Evolutionary conservation across 1,139 yeast genomes (phyloP).

Genomic region (Geotrichum bryndzae): DNA sequence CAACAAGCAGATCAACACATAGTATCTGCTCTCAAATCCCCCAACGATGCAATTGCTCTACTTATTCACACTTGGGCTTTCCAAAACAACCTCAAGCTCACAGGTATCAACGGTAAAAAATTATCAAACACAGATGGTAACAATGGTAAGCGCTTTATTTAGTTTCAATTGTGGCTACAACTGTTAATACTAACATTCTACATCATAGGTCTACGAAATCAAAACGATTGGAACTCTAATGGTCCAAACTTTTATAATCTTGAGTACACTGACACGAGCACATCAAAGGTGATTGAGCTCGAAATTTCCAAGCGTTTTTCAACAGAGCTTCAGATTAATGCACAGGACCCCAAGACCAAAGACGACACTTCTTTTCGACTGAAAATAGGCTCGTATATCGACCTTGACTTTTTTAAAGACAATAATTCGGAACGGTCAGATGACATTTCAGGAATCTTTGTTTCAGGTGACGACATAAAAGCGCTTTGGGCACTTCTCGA

Average conservation of each 20-base stretch:
- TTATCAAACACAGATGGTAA: not conserved
- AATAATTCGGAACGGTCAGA: not conserved
- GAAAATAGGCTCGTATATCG: not conserved
- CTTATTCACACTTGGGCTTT: constrained; percentile 11
- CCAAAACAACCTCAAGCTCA: not conserved
- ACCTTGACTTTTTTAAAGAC: not conserved
- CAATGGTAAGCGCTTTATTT: not conserved
- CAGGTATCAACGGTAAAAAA: constrained; percentile 2
- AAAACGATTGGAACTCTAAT: constrained; percentile 7
- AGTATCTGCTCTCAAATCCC: not conserved
- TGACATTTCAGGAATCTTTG: constrained; percentile 4
- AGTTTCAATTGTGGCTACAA: not conserved
- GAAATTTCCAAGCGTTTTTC: constrained; percentile 12
- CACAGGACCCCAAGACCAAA: not conserved
- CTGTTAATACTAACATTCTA: not conserved
- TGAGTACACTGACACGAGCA: not conserved
- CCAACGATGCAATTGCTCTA: constrained; percentile 13
- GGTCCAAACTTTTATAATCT: constrained; percentile 12
- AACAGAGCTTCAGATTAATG: constrained; percentile 5
- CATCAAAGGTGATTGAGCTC: not conserved
- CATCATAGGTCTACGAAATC: not conserved
- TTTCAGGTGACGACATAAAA: not conserved
- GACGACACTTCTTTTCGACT: constrained; percentile 5
- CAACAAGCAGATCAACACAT: not conserved
- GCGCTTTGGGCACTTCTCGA: constrained; percentile 2